These are phyloP conservation scores for Psilocybe azurescens DNA, from an alignment of 768 basidiomycete species.

Conservation along the genomic window DNA sequence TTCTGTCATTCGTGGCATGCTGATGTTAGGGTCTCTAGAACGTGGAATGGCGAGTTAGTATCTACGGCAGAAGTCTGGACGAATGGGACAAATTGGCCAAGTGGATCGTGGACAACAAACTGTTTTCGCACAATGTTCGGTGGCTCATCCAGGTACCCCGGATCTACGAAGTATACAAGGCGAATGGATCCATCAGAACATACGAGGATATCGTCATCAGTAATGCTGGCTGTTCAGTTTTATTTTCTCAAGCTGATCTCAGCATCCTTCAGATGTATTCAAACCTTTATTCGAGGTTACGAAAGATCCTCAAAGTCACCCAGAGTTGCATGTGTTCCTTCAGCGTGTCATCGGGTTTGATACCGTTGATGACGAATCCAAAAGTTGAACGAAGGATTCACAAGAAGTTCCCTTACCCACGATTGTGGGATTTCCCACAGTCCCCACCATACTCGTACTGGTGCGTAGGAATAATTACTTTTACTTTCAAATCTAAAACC, in stretches of 20 bases:
- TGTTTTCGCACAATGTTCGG: conserved; percentile 95
- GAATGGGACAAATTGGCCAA: conserved; percentile 99
- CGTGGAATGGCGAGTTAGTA: conserved; percentile 96
- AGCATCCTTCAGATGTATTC: conserved; percentile 74
- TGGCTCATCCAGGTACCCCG: conserved; percentile 98
- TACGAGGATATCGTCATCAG: conserved; percentile 93
- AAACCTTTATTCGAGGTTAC: conserved; percentile 96
- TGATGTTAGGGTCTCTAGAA: conserved; percentile 53
- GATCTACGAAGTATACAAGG: conserved; percentile 94
- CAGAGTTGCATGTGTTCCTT: conserved; percentile 93
- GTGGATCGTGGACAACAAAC: conserved; percentile 94
- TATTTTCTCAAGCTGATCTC: conserved; percentile 1
- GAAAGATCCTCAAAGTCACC: conserved; percentile 85
- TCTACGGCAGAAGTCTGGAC: conserved; percentile 81
- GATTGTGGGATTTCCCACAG: conserved; percentile 86
- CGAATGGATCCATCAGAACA: conserved; percentile 78
- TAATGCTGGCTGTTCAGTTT: conserved; percentile 43
- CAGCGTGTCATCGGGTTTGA: conserved; percentile 97
- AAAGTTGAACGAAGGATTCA: conserved; percentile 91
- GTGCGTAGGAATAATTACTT: conserved; percentile 44
- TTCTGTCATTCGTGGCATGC: background rate
- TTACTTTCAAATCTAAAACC: background rate
- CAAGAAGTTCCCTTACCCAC: conserved; percentile 92
- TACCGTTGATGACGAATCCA: conserved; percentile 98
- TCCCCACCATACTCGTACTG: conserved; percentile 97